Base-by-base conservation (phyloP, 805 yeast genomes). In the Candida succiphila region DNA sequence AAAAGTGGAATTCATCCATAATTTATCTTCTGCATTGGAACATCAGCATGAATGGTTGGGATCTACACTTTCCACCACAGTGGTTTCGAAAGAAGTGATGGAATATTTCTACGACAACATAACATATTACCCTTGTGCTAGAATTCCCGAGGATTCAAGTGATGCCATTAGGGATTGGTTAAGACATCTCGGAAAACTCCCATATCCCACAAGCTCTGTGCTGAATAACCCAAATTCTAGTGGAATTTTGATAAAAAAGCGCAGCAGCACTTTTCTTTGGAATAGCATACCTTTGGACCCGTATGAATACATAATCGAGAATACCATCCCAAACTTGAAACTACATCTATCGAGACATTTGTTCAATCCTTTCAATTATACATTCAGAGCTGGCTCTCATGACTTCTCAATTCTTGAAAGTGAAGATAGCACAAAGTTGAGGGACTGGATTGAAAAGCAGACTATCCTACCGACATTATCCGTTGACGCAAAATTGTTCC, bases 31-130 rank as follows among this genome's bases (percentile, higher is more conserved):
- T 10, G 45, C 59, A 6, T 35, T 57, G 15, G 43, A 48, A 30
- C n/a, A 14, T n/a, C 40, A 51, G 40, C 41, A 43, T 37, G 40
- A 51, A 26, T 36, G 36, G 8, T 37, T 31, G 7, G 18, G 27
- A 5, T 24, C 32, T 2, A 47, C 38, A 6, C 21, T 25, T 14
- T 31, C 37, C 8, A 33, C 25, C 13, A 15, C 32, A 5, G 37
- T 42, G 27, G 28, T 58, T 12, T 34, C 70, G 1, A 59, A 55
- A 30, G 73, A 70, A 35, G 52, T 69, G 5, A 42, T 70, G 30
- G 70, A 66, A 32, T 81, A 79, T 47, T 70, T 69, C 40, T 82
- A 66, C 45, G 88, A 80, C 44, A 82, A 82, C 49, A 71, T 79
- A 30, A 73, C 78, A 0, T 65, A 65, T 34, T 54, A 72, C 4